phyloP scores from a whole-genome alignment of 2,329 filamentous ascomycete species.

The Alternaria dauci region DNA sequence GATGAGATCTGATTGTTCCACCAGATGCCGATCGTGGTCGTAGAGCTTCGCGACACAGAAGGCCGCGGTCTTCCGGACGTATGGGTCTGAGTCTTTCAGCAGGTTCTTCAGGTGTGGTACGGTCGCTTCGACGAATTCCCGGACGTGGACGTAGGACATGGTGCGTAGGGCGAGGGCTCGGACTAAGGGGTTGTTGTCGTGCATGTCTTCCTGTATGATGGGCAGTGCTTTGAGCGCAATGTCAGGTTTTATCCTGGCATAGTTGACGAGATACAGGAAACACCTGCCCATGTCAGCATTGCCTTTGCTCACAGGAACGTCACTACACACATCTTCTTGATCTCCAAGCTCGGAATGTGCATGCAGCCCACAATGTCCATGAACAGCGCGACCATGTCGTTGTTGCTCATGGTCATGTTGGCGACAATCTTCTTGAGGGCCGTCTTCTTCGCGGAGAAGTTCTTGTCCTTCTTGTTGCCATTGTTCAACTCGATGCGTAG shows the following conservation, averaged over 20 bases:
- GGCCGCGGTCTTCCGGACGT: conserved; percentile 96
- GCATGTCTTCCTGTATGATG: conserved; percentile 89
- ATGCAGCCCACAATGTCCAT: conserved; percentile 96
- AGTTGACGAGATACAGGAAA: conserved; percentile 97
- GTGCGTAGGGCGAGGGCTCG: conserved; percentile 91
- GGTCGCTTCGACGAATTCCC: conserved; percentile 92
- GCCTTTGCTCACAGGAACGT: neutral
- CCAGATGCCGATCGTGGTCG: conserved; percentile 89
- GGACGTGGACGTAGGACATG: conserved; percentile 96
- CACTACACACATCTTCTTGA: conserved; percentile 92
- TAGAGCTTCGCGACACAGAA: conserved; percentile 98
- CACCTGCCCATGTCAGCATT: conserved; percentile 70
- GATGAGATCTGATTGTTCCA: conserved; percentile 91
- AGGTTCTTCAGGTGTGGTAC: conserved; percentile 83
- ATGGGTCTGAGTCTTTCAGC: conserved; percentile 87
- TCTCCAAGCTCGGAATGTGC: conserved; percentile 92
- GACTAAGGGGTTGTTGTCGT: conserved; percentile 89
- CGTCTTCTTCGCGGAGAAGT: conserved; percentile 93
- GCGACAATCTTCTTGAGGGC: conserved; percentile 99
- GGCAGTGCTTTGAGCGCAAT: conserved; percentile 92
- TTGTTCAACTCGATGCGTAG: conserved; percentile 92
- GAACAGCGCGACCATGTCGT: conserved; percentile 98
- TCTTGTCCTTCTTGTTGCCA: conserved; percentile 98
- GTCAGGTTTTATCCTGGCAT: conserved; percentile 91
- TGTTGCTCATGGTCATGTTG: conserved; percentile 99